A percentile compares a stretch with the other conserved stretches of the same genome.
Conservation (phyloP, 2,329 filamentous ascomycete genomes). For the Aspergillus pseudoviridinutans region DNA sequence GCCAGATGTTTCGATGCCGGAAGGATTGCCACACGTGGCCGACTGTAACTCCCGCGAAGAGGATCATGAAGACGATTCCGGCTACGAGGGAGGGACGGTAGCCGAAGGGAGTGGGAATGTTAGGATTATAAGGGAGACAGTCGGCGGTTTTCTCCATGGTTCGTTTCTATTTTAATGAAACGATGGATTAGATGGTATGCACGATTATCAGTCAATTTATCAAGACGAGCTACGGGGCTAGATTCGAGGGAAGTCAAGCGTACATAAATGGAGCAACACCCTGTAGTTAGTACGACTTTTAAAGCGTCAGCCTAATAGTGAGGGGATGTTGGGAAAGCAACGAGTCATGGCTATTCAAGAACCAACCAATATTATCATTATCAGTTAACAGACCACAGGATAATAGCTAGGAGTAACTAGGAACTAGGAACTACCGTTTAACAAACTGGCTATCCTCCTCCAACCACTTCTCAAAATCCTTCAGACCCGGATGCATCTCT, state of each 20-base stretch:
- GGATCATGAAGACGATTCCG: conserved; percentile 4
- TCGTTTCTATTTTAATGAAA: no score
- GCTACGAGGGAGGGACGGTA: conserved; percentile 3
- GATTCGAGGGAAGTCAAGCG: no score
- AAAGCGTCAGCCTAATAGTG: no score
- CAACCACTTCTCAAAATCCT: conserved; percentile 48
- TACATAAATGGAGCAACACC: no score
- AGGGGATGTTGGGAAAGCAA: no score
- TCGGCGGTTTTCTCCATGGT: neutral
- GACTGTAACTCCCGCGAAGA: neutral
- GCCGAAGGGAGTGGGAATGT: conserved; percentile 5
- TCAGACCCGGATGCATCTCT: conserved; percentile 43
- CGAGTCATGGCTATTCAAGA: neutral
- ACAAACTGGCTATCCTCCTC: conserved; percentile 44
- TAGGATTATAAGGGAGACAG: neutral
- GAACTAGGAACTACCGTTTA: neutral
- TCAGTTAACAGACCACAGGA: no score
- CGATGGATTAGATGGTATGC: no score
- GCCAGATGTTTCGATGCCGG: conserved; percentile 1
- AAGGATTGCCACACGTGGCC: neutral
- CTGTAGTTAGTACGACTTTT: no score
- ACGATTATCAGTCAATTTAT: no score
- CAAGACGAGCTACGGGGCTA: no score
- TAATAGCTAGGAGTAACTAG: no score
- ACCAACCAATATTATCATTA: no score